phyloP scores from a whole-genome alignment of 305 asterid species.

The Fraxinus sp. region DNA sequence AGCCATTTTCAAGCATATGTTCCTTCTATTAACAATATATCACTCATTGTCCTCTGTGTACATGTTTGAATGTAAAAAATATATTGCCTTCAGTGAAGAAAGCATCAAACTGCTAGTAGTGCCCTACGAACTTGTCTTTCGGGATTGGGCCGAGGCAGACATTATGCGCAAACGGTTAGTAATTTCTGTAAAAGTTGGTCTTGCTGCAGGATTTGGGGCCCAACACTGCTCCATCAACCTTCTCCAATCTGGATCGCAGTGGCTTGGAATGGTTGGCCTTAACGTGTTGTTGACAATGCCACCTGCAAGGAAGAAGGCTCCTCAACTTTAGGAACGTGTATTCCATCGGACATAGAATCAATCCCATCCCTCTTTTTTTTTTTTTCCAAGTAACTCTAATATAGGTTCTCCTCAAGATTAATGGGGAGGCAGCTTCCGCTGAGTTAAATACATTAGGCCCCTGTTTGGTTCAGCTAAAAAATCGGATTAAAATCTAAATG shows the following conservation, averaged over 20 bases:
- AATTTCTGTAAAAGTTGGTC: conserved; percentile 69
- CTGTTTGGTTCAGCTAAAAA: neutral
- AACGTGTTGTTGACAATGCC: conserved; percentile 76
- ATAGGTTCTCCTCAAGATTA: neutral
- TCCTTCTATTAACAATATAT: neutral
- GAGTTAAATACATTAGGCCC: neutral
- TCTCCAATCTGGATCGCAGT: conserved; percentile 72
- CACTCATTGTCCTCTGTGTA: conserved; percentile 12
- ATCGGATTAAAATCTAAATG: neutral
- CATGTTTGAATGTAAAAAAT: conserved; percentile 35
- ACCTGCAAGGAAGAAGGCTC: conserved; percentile 37
- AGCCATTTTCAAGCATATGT: conserved; percentile 4
- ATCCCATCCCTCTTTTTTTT: neutral
- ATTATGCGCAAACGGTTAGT: conserved; percentile 58
- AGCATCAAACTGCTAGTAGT: conserved; percentile 10
- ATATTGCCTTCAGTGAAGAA: conserved; percentile 22
- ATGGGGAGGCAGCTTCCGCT: neutral
- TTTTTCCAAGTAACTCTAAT: neutral
- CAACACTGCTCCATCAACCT: conserved; percentile 71
- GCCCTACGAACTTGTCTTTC: conserved; percentile 33
- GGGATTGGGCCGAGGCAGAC: conserved; percentile 50
- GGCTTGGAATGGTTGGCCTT: conserved; percentile 71
- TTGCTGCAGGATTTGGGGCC: conserved; percentile 62
- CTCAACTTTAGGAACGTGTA: neutral
- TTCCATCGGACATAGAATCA: neutral